Evolutionary conservation across 1,139 yeast species (phyloP), one percentile per base, ranked within the genome.

Genomic region (Diutina pseudorugosa): DNA sequence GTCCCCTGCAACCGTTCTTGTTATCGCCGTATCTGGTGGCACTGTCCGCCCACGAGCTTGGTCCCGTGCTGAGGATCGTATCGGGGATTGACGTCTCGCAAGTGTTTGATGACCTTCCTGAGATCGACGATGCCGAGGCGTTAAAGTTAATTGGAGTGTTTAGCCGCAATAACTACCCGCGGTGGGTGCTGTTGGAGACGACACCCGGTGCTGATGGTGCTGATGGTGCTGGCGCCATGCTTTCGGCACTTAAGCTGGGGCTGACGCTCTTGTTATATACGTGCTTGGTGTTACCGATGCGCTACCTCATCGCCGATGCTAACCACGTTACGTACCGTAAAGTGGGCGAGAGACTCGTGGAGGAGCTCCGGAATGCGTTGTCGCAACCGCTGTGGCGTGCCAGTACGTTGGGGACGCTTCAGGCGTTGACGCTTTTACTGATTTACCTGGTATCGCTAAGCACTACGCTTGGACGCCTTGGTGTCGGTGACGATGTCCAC

Each of bases 381-480:
- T 45, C 49, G 14, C 49, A 45, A 9, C 14, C 49, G 23, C 40
- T 27, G 49, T 45, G 49, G 49, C 20, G 40, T 8, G 40, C 40
- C n/a, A 23, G 21, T 11, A 45, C 49, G 52, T 71, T 82, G 44
- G 90, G 84, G 60, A 82, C 81, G 57, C 64, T 84, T 56, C 93
- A 85, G 63, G 79, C 86, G 0, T 63, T 84, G 51, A 83, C 82
- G 1, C 73, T 83, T 3, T 61, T 85, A 47, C 73, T 87, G 2
- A 77, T 83, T 25, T 84, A 84, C 61, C 79, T 83, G 40, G 67
- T 77, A 16, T 77, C 85, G 2, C 65, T 83, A 9, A 75, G 85
- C n/a, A 72, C 79, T 0, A 45, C 49, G 2, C 41, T 45, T n/a
- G 21, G 16, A 7, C 49, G 49, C 19, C 41, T 45, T 5, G 72